Evolutionary conservation across 2,329 filamentous ascomycete genomes (phyloP), one percentile per base, ranked within the genome.

Genomic region (Pseudogymnoascus sp.): DNA sequence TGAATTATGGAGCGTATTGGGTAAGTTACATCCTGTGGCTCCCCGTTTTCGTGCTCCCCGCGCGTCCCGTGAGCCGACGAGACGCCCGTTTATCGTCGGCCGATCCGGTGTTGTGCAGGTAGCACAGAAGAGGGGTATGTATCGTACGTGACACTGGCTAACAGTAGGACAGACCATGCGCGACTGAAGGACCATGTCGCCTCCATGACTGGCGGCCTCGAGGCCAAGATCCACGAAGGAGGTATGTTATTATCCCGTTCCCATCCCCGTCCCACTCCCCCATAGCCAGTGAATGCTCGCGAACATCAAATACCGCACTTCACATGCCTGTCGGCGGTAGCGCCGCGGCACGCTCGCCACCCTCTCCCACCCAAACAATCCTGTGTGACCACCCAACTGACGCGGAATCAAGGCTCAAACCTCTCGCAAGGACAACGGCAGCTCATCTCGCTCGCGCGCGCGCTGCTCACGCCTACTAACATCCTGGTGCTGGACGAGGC

Each of bases 401-500:
- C 49, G 49, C 29, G n/a, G 49, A 55, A 55, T 33, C 63, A 72
- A 92, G 91, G 94, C 62, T 96, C 92, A 64, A 99, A 99, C 74
- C 83, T 99, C 63, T 97, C 92, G 63, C 89, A 95, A 74, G 94
- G 94, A 59, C 95, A 99, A 76, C 87, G 93, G 61, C 94, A 99
- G 77, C 86, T 99, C 64, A 84, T 99, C 61, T 97, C 92, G 16
- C 83, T 99, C 52, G 94, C 95, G 41, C 91, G 94, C 59, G 95
- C 95, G 29, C 84, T 99, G 74, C 83, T 99, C 58, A 95, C 93
- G 5, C 94, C 94, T 12, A 96, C 91, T 76, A 97, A 97, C 76
- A 97, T 99, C 70, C 83, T 99, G 65, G 92, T 99, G 2, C 83
- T 99, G 29, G 94, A 99, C 74, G 94, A 99, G 81, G 94, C 95